These are phyloP conservation scores for Ballota nigra DNA, from an alignment of 257 asterid species.

Conservation along the genomic window DNA sequence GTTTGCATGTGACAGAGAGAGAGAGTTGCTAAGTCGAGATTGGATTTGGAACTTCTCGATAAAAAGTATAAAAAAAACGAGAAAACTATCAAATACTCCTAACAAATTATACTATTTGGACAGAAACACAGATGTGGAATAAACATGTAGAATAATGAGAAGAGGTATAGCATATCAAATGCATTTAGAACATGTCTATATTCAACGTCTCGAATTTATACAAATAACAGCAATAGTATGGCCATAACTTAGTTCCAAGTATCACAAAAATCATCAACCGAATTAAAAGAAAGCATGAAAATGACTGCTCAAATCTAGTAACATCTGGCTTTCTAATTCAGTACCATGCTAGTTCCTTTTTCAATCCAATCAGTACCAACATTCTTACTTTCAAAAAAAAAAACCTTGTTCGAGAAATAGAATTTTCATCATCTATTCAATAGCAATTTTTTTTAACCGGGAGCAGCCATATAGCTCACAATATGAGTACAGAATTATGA, in stretches of 20 bases:
- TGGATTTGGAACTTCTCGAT: background rate
- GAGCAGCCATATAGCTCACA: background rate
- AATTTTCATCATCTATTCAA: background rate
- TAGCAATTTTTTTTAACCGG: background rate
- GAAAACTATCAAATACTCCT: background rate
- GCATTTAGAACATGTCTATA: too few species aligned
- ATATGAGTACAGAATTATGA: background rate
- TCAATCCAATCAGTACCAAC: background rate
- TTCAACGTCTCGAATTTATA: too few species aligned
- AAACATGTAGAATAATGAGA: background rate
- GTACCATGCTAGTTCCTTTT: background rate
- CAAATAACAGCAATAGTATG: background rate
- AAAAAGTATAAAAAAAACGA: background rate
- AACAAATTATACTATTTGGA: background rate
- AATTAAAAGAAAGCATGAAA: background rate
- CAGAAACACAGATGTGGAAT: too few species aligned
- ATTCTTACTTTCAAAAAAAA: too few species aligned
- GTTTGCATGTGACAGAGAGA: background rate
- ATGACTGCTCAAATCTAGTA: background rate
- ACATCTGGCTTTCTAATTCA: background rate
- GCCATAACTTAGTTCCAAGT: background rate
- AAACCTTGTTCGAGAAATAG: background rate
- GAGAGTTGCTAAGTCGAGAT: background rate
- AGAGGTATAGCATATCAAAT: background rate
- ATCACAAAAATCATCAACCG: background rate